A percentile compares a stretch with the other conserved stretches of the same genome.
phyloP scores from a whole-genome alignment of 2,329 filamentous ascomycete species.

The Cladosporium sp. region DNA sequence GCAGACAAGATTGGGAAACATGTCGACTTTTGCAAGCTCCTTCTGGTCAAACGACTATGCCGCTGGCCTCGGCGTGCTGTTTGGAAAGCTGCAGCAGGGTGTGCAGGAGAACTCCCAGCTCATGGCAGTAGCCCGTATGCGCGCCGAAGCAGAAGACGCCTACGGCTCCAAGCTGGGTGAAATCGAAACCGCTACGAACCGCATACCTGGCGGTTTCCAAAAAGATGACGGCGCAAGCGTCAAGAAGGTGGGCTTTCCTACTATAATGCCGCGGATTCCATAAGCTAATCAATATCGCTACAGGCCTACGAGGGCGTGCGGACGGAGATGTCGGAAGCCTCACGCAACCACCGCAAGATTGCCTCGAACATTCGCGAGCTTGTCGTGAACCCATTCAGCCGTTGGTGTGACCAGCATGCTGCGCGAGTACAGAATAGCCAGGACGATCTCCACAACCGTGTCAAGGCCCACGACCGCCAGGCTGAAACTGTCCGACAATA shows the following conservation, averaged over 20 bases:
- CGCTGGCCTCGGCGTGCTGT: constrained; percentile 87
- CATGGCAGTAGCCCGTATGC: constrained; percentile 85
- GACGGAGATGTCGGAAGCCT: constrained; percentile 85
- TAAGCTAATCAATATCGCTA: constrained; percentile 20
- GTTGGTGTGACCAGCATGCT: constrained; percentile 96
- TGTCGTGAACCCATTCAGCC: constrained; percentile 88
- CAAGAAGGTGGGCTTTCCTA: constrained; percentile 69
- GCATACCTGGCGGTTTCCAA: constrained; percentile 77
- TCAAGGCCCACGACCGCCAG: constrained; percentile 92
- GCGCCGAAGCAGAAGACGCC: constrained; percentile 89
- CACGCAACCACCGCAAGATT: constrained; percentile 91
- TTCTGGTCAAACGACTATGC: constrained; percentile 99
- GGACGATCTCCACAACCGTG: constrained; percentile 84
- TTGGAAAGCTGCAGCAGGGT: constrained; percentile 94
- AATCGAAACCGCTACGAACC: constrained; percentile 80
- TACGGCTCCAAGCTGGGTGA: constrained; percentile 80
- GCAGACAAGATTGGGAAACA: constrained; percentile 41
- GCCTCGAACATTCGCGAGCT: constrained; percentile 94
- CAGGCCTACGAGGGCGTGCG: constrained; percentile 94
- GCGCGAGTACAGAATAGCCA: constrained; percentile 88
- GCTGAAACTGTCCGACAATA: constrained; percentile 88
- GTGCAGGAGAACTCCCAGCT: constrained; percentile 94
- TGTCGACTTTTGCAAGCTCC: constrained; percentile 89
- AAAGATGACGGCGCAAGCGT: constrained; percentile 95
- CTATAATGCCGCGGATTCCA: not conserved